Percentiles rank a stretch among this genome's conserved stretches.
These are phyloP conservation scores for Verticillium zaregamsianum DNA, from an alignment of 2,329 filamentous ascomycete genomes.

Conservation along the genomic window DNA sequence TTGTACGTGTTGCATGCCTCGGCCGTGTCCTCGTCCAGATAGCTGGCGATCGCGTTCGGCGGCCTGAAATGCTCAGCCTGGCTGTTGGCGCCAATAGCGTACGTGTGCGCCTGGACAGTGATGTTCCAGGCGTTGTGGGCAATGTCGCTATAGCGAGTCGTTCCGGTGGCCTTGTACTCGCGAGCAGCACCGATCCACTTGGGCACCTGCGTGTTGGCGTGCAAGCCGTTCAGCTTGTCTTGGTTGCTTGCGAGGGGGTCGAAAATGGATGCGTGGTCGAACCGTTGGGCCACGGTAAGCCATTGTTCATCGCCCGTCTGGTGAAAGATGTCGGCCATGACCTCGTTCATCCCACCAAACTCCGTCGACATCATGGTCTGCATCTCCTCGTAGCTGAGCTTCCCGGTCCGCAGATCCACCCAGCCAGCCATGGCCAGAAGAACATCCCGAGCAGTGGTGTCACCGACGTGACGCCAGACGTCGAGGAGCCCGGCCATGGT, in stretches of 20 bases:
- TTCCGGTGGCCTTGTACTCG: conserved; percentile 44
- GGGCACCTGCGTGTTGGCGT: conserved; percentile 50
- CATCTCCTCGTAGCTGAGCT: conserved; percentile 39
- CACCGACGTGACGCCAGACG: conserved; percentile 40
- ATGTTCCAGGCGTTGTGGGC: conserved; percentile 45
- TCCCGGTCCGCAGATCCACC: conserved; percentile 42
- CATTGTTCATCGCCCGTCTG: conserved; percentile 40
- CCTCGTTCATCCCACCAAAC: conserved; percentile 50
- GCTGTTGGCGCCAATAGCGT: conserved; percentile 51
- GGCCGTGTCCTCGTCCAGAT: conserved; percentile 39
- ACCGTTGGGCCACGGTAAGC: conserved; percentile 41
- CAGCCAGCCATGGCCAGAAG: conserved; percentile 40
- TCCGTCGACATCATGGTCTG: conserved; percentile 43
- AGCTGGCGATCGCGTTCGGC: conserved; percentile 39
- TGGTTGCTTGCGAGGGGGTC: conserved; percentile 38
- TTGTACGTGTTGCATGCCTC: conserved; percentile 54
- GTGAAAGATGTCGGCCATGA: conserved; percentile 42
- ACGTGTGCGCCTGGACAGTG: conserved; percentile 40
- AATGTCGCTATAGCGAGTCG: conserved; percentile 39
- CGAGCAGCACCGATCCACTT: conserved; percentile 48
- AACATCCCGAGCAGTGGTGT: conserved; percentile 35
- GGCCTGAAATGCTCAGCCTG: conserved; percentile 47
- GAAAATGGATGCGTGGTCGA: conserved; percentile 44
- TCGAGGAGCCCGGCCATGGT: conserved; percentile 47
- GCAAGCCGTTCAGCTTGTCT: conserved; percentile 42